These are phyloP conservation scores for Populus davidiana DNA, from an alignment of 345 rosid species.

Conservation along the genomic window DNA sequence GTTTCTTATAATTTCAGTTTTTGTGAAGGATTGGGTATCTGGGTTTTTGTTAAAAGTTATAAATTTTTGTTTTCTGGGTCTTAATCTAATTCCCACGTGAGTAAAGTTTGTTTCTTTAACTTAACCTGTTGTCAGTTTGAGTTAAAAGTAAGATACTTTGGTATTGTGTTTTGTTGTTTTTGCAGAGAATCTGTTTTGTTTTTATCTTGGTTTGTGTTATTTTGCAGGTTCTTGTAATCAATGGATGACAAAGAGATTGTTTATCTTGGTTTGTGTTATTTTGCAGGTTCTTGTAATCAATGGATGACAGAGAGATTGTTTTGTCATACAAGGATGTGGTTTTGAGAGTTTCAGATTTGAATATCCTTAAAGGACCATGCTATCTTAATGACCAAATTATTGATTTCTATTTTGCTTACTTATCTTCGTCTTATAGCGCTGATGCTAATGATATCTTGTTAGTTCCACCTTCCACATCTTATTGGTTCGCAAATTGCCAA, in stretches of 20 bases:
- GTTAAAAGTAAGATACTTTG: too few relatives aligned
- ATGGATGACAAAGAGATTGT: too few relatives aligned
- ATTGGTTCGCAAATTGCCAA: constrained; percentile 74
- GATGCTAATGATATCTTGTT: constrained; percentile 40
- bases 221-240: too few relatives aligned
- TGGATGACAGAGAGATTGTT: too few relatives aligned
- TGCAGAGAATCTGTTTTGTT: too few relatives aligned
- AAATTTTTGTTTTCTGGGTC: background rate
- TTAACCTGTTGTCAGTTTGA: too few relatives aligned
- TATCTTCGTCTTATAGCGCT: constrained; percentile 47
- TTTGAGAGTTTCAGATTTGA: constrained; percentile 71
- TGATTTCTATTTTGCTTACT: constrained; percentile 75
- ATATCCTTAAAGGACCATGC: constrained; percentile 50
- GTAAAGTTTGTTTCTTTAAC: background rate
- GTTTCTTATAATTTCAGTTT: background rate
- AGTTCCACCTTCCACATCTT: constrained; percentile 75
- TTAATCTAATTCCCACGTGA: background rate
- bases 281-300: too few relatives aligned
- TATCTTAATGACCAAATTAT: constrained; percentile 72
- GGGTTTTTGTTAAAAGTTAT: background rate
- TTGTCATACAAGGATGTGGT: constrained; percentile 59
- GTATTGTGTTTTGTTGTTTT: too few relatives aligned
- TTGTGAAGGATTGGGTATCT: background rate
- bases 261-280: too few relatives aligned
- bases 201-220: too few relatives aligned